phyloP scores from a whole-genome alignment of 176 grass and related monocot species.

The Eragrostis curvula region DNA sequence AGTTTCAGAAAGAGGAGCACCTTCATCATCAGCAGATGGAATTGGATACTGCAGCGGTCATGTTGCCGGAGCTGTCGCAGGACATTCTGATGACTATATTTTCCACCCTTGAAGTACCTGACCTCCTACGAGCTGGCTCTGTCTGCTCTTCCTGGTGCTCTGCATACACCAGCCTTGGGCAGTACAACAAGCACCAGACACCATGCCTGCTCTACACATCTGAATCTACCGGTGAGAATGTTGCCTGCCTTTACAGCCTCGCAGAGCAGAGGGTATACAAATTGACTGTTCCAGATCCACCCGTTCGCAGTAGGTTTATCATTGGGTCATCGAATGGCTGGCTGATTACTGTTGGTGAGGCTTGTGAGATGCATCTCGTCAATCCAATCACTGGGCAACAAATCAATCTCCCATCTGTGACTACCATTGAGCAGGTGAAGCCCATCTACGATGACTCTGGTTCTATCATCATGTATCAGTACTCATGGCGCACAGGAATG shows the following conservation, averaged over 20 bases:
- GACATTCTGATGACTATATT: constrained; percentile 19
- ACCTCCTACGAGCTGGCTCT: not conserved
- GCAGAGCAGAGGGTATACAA: not conserved
- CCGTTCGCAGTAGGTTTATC: not conserved
- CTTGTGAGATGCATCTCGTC: not conserved
- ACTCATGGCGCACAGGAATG: too few relatives aligned
- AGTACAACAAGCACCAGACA: not conserved
- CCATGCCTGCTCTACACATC: constrained; percentile 6
- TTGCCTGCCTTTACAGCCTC: not conserved
- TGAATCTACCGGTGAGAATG: not conserved
- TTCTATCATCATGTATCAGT: not conserved
- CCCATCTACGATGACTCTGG: not conserved
- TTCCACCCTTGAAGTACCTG: constrained; percentile 3
- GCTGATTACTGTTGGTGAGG: not conserved
- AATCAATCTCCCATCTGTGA: not conserved
- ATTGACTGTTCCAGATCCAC: not conserved
- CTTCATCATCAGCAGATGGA: too few relatives aligned
- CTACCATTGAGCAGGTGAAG: not conserved
- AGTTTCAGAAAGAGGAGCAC: too few relatives aligned
- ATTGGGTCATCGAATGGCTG: not conserved
- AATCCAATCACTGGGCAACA: not conserved
- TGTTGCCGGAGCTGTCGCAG: not conserved
- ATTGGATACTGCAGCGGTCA: too few relatives aligned
- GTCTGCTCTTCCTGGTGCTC: not conserved
- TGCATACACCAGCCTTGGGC: not conserved